phyloP scores from a whole-genome alignment of 345 rosid species.

The Euphorbia pulcherrima region DNA sequence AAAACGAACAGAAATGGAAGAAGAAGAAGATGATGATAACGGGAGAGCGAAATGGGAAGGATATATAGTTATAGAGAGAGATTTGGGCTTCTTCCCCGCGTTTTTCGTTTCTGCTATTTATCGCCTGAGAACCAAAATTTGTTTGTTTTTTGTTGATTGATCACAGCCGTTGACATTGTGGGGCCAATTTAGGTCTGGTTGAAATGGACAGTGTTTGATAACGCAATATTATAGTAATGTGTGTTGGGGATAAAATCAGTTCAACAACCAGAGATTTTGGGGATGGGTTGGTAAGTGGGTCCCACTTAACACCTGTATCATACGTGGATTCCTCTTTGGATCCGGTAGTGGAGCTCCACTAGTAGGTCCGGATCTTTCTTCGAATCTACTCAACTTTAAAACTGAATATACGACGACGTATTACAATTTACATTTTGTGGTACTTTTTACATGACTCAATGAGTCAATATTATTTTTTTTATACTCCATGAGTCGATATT shows the following conservation, averaged over 20 bases:
- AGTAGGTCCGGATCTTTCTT: conserved; percentile 1
- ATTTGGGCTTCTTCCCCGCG: conserved; percentile 11
- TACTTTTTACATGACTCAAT: no score
- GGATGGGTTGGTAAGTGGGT: conserved; percentile 3
- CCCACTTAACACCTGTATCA: background rate
- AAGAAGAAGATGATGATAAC: background rate
- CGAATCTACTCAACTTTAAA: background rate
- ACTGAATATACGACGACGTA: no score
- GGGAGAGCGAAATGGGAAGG: background rate
- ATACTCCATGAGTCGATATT: no score
- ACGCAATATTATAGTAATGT: background rate
- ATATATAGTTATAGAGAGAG: background rate
- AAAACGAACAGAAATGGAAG: background rate
- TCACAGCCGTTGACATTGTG: background rate
- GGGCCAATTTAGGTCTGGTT: background rate
- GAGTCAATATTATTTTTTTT: no score
- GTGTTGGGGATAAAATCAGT: background rate
- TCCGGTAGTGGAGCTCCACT: conserved; percentile 10
- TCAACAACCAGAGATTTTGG: background rate
- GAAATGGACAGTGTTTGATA: background rate
- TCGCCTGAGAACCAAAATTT: background rate
- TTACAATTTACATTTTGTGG: no score
- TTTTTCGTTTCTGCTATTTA: background rate
- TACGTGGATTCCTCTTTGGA: background rate
- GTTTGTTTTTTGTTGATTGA: background rate